Conservation (phyloP, 169 alveolate species). For the Plasmodium gonderi region DNA sequence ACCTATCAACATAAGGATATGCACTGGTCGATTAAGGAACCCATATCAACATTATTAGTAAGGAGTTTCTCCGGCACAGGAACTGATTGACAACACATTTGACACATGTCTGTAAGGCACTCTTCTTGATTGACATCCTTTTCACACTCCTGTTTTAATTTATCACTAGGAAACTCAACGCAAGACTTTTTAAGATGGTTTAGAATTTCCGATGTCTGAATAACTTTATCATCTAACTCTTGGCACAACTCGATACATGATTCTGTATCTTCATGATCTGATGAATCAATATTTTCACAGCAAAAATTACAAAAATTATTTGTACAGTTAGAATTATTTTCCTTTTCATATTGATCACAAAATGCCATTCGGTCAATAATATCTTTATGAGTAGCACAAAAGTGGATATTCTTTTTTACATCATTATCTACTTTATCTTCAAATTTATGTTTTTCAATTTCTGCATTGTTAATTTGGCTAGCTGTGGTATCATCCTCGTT, state of each 20-base stretch:
- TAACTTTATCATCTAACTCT: constrained; percentile 48
- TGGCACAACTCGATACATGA: constrained; percentile 34
- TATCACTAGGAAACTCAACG: constrained; percentile 44
- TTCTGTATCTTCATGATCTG: constrained; percentile 32
- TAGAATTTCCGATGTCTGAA: constrained; percentile 59
- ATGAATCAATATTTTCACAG: constrained; percentile 44
- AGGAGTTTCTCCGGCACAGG: constrained; percentile 38
- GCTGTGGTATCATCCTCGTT: neutral
- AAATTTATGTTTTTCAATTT: constrained; percentile 48
- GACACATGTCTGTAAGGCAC: constrained; percentile 67
- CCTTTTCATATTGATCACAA: constrained; percentile 37
- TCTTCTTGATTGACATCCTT: constrained; percentile 39
- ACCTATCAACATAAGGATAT: constrained; percentile 34
- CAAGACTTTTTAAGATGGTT: constrained; percentile 67
- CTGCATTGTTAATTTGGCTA: neutral
- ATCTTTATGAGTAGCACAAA: constrained; percentile 70
- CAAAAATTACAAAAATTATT: constrained; percentile 57
- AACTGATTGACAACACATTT: constrained; percentile 74
- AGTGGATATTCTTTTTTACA: constrained; percentile 11
- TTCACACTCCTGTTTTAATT: constrained; percentile 41
- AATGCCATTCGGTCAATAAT: constrained; percentile 27
- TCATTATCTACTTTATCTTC: neutral
- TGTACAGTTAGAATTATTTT: constrained; percentile 19
- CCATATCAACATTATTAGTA: constrained; percentile 4
- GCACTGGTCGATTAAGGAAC: constrained; percentile 43